A percentile compares a stretch with the other conserved stretches of the same genome.
These are phyloP conservation scores for Naganishia vishniacii DNA, from an alignment of 768 basidiomycete species.

Conservation along the genomic window DNA sequence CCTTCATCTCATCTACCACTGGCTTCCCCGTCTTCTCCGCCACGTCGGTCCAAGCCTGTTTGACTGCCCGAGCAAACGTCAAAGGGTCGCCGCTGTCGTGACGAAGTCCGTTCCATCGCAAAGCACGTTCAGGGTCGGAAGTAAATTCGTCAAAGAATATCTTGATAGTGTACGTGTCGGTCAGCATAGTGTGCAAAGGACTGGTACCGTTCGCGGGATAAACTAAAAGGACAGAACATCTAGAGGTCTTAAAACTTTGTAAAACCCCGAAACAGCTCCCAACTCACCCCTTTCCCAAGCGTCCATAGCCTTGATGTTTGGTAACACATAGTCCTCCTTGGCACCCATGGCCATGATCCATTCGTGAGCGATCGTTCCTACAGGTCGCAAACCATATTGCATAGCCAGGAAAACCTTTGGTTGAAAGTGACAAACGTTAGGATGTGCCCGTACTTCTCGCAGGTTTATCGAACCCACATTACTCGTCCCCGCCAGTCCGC, in stretches of 20 bases:
- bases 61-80: conserved; percentile 68
- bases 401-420: conserved; percentile 86
- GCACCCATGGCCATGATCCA: conserved; percentile 63
- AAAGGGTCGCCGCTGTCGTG: conserved; percentile 93
- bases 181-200: conserved; percentile 64
- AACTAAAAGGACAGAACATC: conserved; percentile 36
- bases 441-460: no score
- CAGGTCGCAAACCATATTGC: conserved; percentile 60
- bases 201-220: conserved; percentile 47
- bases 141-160: conserved; percentile 68
- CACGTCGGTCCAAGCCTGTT: conserved; percentile 63
- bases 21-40: conserved; percentile 56
- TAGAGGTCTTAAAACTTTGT: no score
- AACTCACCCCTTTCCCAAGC: conserved; percentile 73
- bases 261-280: background rate
- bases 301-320: conserved; percentile 67
- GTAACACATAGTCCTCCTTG: conserved; percentile 69
- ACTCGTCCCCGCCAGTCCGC: conserved; percentile 73
- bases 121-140: conserved; percentile 55
- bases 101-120: conserved; percentile 72
- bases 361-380: conserved; percentile 59
- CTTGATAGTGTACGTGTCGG: conserved; percentile 87
- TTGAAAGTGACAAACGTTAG: no score
- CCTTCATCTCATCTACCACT: conserved; percentile 43
- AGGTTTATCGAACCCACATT: conserved; percentile 64